Evolutionary conservation across 257 asterid species (phyloP).

Genomic region (Misopates orontium): DNA sequence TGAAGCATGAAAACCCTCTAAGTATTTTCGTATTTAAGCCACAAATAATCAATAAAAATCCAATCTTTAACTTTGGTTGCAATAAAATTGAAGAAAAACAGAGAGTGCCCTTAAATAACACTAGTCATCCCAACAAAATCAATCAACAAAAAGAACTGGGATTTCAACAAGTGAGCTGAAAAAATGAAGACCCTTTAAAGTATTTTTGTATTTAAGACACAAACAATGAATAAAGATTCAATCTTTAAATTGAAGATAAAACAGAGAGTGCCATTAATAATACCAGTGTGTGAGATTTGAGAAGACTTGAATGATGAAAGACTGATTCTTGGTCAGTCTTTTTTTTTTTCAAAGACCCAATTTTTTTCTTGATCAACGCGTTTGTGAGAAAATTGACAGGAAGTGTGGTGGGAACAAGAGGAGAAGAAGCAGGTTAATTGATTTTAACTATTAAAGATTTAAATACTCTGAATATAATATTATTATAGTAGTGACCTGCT

Average conservation of each 20-base stretch:
- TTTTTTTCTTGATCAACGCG: conserved; percentile 30
- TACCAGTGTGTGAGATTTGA: conserved; percentile 22
- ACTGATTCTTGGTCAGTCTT: conserved; percentile 27
- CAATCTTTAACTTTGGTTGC: no score
- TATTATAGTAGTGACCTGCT: not conserved
- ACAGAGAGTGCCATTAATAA: not conserved
- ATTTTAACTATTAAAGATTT: not conserved
- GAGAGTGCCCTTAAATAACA: no score
- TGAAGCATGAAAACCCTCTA: not conserved
- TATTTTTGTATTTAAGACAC: no score
- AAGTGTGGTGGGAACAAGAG: conserved; percentile 32
- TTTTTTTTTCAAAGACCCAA: conserved; percentile 19
- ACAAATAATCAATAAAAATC: not conserved
- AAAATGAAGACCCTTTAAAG: no score
- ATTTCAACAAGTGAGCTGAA: no score
- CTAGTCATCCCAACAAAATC: no score
- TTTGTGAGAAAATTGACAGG: conserved; percentile 25
- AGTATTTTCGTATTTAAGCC: not conserved
- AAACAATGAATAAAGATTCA: no score
- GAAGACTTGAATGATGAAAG: conserved; percentile 25
- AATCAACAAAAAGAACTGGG: no score
- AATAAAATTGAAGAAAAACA: no score
- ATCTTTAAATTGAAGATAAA: no score
- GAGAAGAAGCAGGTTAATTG: not conserved
- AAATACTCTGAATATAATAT: no score